phyloP scores from a whole-genome alignment of 768 basidiomycete genomes.

The Boletellus ananas region DNA sequence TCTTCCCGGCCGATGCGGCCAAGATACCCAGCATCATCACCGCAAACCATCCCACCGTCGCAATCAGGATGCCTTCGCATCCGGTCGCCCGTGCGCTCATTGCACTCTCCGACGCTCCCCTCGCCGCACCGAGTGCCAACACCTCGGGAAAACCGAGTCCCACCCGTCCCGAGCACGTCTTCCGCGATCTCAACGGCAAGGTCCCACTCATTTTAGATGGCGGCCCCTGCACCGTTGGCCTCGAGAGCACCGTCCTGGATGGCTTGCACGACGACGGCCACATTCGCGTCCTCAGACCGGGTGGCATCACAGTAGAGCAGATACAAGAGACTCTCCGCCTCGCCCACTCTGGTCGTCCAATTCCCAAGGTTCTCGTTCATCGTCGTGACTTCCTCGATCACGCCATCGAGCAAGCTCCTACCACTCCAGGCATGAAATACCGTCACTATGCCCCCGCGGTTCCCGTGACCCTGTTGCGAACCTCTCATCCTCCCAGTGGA shows the following conservation, averaged over 20 bases:
- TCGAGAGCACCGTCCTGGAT: constrained; percentile 96
- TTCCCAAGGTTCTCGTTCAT: constrained; percentile 73
- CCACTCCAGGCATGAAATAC: constrained; percentile 99
- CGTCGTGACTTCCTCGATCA: constrained; percentile 72
- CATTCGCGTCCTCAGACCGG: constrained; percentile 82
- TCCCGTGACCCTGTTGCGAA: constrained; percentile 73
- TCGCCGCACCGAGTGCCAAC: constrained; percentile 96
- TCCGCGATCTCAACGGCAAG: constrained; percentile 71
- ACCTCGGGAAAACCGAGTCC: constrained; percentile 93
- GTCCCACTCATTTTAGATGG: constrained; percentile 84
- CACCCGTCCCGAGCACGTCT: constrained; percentile 83
- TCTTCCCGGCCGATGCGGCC: constrained; percentile 72
- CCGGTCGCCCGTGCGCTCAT: constrained; percentile 90
- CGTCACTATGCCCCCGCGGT: constrained; percentile 92
- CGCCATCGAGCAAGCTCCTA: constrained; percentile 71
- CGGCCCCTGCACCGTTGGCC: constrained; percentile 82
- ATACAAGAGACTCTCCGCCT: constrained; percentile 58
- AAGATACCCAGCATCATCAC: constrained; percentile 74
- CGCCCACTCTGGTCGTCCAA: constrained; percentile 32
- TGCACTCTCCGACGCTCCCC: constrained; percentile 61
- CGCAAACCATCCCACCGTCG: constrained; percentile 76
- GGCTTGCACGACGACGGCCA: constrained; percentile 72
- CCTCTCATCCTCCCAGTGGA: constrained; percentile 41
- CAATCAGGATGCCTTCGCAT: constrained; percentile 92
- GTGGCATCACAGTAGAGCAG: constrained; percentile 89